These are phyloP conservation scores for Centrapalus pauciflorus DNA, from an alignment of 129 eudicot genomes.

Conservation along the genomic window DNA sequence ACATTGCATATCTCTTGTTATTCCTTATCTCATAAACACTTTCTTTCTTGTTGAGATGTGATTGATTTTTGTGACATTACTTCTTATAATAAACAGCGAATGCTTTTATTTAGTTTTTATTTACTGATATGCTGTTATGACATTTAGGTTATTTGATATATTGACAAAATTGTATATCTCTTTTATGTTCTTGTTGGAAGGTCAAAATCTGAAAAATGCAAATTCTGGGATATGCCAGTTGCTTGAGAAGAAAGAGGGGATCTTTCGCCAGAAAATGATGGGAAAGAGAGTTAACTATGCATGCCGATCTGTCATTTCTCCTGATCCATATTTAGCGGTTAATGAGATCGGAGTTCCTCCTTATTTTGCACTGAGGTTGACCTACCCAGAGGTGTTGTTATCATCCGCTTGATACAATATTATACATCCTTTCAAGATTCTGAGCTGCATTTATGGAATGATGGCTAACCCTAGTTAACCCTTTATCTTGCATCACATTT, in stretches of 20 bases:
- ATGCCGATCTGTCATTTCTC: constrained; percentile 95
- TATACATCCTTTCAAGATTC: neutral
- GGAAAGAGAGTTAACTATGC: constrained; percentile 95
- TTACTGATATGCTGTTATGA: neutral
- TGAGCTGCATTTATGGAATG: neutral
- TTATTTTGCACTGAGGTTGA: constrained; percentile 81
- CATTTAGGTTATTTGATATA: neutral
- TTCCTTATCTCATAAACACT: too few relatives aligned
- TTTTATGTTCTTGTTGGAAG: constrained; percentile 37
- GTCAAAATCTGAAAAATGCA: constrained; percentile 38
- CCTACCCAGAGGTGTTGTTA: constrained; percentile 88
- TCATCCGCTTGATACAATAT: neutral
- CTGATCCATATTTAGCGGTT: constrained; percentile 95
- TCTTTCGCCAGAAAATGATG: constrained; percentile 98
- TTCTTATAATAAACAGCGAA: neutral
- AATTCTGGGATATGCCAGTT: constrained; percentile 77
- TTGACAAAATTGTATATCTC: constrained; percentile 5
- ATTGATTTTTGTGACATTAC: too few relatives aligned
- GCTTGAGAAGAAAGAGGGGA: constrained; percentile 95
- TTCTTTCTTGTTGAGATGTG: too few relatives aligned
- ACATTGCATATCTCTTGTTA: too few relatives aligned
- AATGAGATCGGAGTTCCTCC: constrained; percentile 98
- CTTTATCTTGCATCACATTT: neutral
- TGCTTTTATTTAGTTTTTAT: neutral
- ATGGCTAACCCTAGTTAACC: too few relatives aligned